A percentile compares a stretch with the other conserved stretches of the same genome.
These are phyloP conservation scores for Fusarium succisae DNA, from an alignment of 2,329 filamentous ascomycete species.

Conservation along the genomic window DNA sequence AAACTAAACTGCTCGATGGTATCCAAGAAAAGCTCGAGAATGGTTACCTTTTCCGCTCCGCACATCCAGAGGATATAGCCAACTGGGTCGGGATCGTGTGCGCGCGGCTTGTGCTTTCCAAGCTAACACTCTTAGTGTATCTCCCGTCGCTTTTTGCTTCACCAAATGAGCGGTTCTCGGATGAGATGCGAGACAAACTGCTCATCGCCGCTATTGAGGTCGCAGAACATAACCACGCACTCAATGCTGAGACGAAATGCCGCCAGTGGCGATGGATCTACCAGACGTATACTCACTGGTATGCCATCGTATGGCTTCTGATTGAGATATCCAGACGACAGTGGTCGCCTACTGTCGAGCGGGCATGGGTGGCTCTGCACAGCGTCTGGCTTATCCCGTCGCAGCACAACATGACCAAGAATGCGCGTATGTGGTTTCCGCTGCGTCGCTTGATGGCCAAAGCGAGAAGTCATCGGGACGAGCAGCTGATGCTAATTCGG, in stretches of 20 bases:
- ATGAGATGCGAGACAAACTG: constrained; percentile 54
- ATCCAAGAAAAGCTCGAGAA: constrained; percentile 55
- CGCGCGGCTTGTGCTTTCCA: constrained; percentile 60
- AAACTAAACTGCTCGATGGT: constrained; percentile 55
- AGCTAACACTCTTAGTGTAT: constrained; percentile 64
- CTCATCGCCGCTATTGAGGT: constrained; percentile 63
- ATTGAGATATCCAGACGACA: constrained; percentile 59
- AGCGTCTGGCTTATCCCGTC: constrained; percentile 51
- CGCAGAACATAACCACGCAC: constrained; percentile 63
- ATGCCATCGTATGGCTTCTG: constrained; percentile 65
- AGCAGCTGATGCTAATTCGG: constrained; percentile 49
- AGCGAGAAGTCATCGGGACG: constrained; percentile 49
- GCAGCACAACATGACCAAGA: constrained; percentile 40
- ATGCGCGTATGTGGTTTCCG: constrained; percentile 52
- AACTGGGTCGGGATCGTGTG: constrained; percentile 51
- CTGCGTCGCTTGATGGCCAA: constrained; percentile 52
- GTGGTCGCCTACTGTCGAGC: constrained; percentile 57
- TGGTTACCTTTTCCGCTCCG: constrained; percentile 53
- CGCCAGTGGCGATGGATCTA: constrained; percentile 67
- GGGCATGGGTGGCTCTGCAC: constrained; percentile 60
- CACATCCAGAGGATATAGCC: constrained; percentile 43
- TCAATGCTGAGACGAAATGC: constrained; percentile 60
- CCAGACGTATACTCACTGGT: constrained; percentile 68
- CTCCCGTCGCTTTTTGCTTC: constrained; percentile 59
- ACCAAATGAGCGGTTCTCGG: constrained; percentile 48